A percentile compares a stretch with the other conserved stretches of the same genome.
phyloP scores from a whole-genome alignment of 2,329 filamentous ascomycete species.

The Neofusicoccum kwambonambiense region DNA sequence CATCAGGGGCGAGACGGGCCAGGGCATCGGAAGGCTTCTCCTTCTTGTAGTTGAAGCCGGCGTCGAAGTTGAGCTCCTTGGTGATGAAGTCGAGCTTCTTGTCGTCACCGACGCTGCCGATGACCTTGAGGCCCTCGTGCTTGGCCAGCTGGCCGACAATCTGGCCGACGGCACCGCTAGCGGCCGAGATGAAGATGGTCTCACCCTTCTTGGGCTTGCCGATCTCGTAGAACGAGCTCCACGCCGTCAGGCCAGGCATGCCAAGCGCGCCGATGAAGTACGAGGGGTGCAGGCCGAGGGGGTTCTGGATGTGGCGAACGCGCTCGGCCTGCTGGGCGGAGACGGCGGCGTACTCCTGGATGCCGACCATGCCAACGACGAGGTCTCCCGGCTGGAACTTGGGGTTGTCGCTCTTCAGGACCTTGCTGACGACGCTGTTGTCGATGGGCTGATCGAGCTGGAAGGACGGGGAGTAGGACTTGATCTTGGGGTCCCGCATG shows the following conservation, averaged over 20 bases:
- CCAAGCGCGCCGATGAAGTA: slow-evolving; percentile 74
- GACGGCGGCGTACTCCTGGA: slow-evolving; percentile 68
- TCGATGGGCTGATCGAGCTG: slow-evolving; percentile 61
- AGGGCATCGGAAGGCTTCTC: slow-evolving; percentile 69
- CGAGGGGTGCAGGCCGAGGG: slow-evolving; percentile 62
- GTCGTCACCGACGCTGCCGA: slow-evolving; percentile 77
- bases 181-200: slow-evolving; percentile 79
- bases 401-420: slow-evolving; percentile 66
- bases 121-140: slow-evolving; percentile 73
- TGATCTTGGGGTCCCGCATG: slow-evolving; percentile 64
- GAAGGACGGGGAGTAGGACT: slow-evolving; percentile 69
- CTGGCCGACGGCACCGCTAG: slow-evolving; percentile 78
- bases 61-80: slow-evolving; percentile 69
- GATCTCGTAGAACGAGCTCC: slow-evolving; percentile 71
- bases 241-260: slow-evolving; percentile 76
- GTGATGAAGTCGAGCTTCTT: slow-evolving; percentile 75
- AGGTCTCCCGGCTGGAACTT: slow-evolving; percentile 68
- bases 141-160: slow-evolving; percentile 82
- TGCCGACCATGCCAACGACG: slow-evolving; percentile 56
- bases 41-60: slow-evolving; percentile 86
- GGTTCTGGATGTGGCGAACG: slow-evolving; percentile 64
- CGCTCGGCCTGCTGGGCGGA: slow-evolving; percentile 44
- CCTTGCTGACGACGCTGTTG: slow-evolving; percentile 64
- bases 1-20: slow-evolving; percentile 68
- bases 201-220: slow-evolving; percentile 73